Evolutionary conservation across 495 filamentous ascomycete species (phyloP), one percentile per base, ranked within the genome.

Genomic region (Geoglossum glabrum): DNA sequence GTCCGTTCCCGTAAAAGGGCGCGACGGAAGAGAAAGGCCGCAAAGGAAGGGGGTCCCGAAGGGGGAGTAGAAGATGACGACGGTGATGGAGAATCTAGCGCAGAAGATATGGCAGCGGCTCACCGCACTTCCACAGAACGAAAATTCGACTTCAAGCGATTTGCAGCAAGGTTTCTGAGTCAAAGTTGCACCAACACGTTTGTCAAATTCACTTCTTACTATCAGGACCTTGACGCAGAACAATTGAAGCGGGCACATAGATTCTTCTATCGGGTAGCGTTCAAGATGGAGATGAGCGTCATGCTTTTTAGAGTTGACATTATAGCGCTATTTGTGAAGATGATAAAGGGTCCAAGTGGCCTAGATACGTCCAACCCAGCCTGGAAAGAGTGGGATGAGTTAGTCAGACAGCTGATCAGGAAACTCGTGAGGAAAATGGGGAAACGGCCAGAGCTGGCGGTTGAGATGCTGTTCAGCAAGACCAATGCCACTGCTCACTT

Each of bases 391-490:
- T 95, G 93, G 89, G 86, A 96, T 61, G 86, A 92, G 64, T 72
- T 99, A 34, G 79, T 70, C 3, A 81, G 82, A 63, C 87, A 96
- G 58, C 74, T 92, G 28, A 70, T 96, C 33, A 85, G 78, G 62
- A 82, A 76, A 63, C 75, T 88, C 58, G 69, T 81, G 21, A 83
- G 85, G 66, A 95, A 89, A 68, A 73, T 97, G 8, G 76, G 92
- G 54, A 80, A 90, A 61, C 78, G 86, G 55, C 88, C 88, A 3
- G 87, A 86, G 54, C 68, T 96, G 57, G 76, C 87, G 55, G 83
- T 89, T 5, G 93, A 98, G 66, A 69, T 99, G 68, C 73, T 99
- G 13, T 99, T 99, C 67, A 90, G 85, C 66, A 99, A 99, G 69
- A 87, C 88, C 63, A 82, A 81, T 57, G 77, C 77, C 1, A 94